A percentile compares a stretch with the other conserved stretches of the same genome.
Evolutionary conservation across 163 green algal genomes (phyloP).

Genomic region (Coccomyxa subellipsoidea): DNA sequence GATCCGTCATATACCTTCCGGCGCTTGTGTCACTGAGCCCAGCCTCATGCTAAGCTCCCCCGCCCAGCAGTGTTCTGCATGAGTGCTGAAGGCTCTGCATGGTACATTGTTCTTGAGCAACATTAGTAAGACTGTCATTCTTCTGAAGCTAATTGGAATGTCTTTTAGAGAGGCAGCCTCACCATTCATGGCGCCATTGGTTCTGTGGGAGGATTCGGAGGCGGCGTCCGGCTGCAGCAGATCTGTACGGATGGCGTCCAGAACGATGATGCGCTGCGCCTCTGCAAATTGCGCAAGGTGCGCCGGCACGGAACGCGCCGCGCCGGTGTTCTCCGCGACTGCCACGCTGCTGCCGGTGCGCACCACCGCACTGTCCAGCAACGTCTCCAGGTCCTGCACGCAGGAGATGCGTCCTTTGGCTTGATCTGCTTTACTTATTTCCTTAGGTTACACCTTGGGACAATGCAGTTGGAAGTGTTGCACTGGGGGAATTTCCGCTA

Average conservation of each 20-base stretch:
- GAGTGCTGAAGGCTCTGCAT: neutral
- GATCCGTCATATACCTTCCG: too few species aligned
- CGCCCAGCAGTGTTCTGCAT: neutral
- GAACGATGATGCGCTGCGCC: slow-evolving; percentile 50
- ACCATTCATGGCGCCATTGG: neutral
- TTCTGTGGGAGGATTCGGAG: neutral
- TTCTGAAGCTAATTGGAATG: too few species aligned
- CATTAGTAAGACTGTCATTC: too few species aligned
- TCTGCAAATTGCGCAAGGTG: slow-evolving; percentile 45
- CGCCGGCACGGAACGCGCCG: slow-evolving; percentile 16
- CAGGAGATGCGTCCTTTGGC: neutral
- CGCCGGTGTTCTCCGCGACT: neutral
- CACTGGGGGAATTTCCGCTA: too few species aligned
- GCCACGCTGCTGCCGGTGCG: neutral
- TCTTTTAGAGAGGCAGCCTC: neutral
- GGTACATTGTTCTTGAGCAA: neutral
- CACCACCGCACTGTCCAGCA: slow-evolving; percentile 1
- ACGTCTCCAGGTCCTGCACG: slow-evolving; percentile 11
- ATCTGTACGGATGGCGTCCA: slow-evolving; percentile 48
- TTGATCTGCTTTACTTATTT: neutral
- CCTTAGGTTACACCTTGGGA: too few species aligned
- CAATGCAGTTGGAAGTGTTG: neutral
- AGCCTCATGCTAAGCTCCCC: too few species aligned
- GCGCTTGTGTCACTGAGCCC: too few species aligned
- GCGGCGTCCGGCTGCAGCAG: slow-evolving; percentile 10